Conservation (phyloP, 2,329 filamentous ascomycete species). For the Clarireedia sp. region DNA sequence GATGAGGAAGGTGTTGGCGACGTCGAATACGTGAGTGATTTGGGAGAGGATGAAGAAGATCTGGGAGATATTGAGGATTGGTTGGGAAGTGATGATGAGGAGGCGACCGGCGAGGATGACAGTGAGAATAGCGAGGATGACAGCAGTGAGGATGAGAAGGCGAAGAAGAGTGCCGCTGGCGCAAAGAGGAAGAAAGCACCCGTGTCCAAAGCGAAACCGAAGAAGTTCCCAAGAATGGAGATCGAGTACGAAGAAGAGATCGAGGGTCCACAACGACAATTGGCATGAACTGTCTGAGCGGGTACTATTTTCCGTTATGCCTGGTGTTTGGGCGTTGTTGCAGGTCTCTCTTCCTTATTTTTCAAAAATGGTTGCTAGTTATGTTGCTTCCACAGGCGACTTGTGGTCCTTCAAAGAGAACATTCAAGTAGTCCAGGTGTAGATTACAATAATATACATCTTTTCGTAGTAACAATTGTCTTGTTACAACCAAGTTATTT, state of each 20-base stretch:
- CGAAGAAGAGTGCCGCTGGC: conserved; percentile 49
- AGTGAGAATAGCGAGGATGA: conserved; percentile 48
- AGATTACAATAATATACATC: too few relatives aligned
- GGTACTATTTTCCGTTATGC: conserved; percentile 5
- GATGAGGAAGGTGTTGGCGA: conserved; percentile 60
- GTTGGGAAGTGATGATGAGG: conserved; percentile 61
- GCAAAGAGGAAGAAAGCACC: conserved; percentile 39
- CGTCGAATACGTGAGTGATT: conserved; percentile 88
- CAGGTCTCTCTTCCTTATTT: background rate
- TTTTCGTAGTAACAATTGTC: too few relatives aligned
- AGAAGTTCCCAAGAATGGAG: conserved; percentile 43
- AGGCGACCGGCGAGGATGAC: conserved; percentile 39
- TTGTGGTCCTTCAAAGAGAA: background rate
- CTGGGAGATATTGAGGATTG: conserved; percentile 82
- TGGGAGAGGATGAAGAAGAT: conserved; percentile 77
- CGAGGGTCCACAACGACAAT: conserved; percentile 12
- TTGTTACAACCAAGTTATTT: too few relatives aligned
- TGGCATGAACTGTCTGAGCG: conserved; percentile 14
- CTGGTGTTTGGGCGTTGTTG: conserved; percentile 13
- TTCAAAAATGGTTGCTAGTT: conserved; percentile 1
- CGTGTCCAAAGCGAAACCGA: conserved; percentile 33
- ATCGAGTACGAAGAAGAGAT: conserved; percentile 73
- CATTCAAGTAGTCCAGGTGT: too few relatives aligned
- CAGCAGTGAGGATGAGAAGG: conserved; percentile 40
- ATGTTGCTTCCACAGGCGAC: background rate